Evolutionary conservation across 169 alveolate species (phyloP).

Genomic region (Sarcocystis neurona): DNA sequence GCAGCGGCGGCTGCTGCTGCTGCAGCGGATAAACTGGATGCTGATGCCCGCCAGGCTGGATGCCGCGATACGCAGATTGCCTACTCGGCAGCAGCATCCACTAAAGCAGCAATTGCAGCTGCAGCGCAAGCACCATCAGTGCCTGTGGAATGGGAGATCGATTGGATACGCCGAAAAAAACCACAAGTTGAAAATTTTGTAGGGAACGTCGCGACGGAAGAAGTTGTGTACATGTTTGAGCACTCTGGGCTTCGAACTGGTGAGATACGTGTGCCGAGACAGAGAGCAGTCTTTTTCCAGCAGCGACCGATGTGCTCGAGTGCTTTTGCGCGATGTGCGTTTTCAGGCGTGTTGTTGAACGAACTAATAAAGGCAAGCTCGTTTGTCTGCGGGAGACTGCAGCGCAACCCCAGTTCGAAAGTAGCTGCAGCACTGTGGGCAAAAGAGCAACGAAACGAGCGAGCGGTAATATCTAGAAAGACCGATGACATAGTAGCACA

Average conservation of each 20-base stretch:
- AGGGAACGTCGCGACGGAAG: slow-evolving; percentile 86
- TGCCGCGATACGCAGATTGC: background rate
- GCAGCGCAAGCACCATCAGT: no score
- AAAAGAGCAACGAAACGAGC: background rate
- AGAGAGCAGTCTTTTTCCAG: no score
- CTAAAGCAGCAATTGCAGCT: background rate
- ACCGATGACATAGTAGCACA: no score
- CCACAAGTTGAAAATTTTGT: no score
- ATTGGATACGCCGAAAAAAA: no score
- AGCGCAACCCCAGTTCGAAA: slow-evolving; percentile 4
- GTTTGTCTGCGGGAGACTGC: background rate
- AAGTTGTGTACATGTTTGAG: slow-evolving; percentile 73
- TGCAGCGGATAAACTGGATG: background rate
- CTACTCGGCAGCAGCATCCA: no score
- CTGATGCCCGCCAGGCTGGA: background rate
- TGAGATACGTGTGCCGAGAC: background rate
- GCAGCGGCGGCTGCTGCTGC: background rate
- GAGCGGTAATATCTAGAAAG: no score
- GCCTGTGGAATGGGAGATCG: no score
- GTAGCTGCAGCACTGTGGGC: background rate
- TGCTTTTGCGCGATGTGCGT: background rate
- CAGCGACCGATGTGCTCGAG: no score
- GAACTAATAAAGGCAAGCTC: slow-evolving; percentile 66
- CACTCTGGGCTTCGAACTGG: slow-evolving; percentile 71
- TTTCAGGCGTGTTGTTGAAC: slow-evolving; percentile 72